phyloP scores from a whole-genome alignment of 495 filamentous ascomycete genomes.

The Aspergillus haitiensis region DNA sequence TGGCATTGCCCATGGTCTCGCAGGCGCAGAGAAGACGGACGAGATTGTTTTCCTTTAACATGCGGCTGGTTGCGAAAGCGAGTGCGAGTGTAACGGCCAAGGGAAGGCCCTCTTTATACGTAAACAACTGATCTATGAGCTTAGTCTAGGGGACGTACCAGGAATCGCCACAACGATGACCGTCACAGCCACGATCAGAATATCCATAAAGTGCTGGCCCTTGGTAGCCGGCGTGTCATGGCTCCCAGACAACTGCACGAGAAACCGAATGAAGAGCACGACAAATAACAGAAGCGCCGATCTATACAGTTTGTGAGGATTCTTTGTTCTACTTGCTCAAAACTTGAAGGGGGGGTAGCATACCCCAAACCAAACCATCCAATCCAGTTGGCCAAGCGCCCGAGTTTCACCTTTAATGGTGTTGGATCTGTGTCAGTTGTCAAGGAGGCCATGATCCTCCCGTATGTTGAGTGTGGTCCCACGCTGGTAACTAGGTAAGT shows the following conservation, averaged over 20 bases:
- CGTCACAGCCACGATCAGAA: conserved; percentile 67
- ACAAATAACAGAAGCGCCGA: conserved; percentile 65
- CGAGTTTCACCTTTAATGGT: conserved; percentile 64
- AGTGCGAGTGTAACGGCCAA: conserved; percentile 66
- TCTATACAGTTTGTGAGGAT: conserved; percentile 50
- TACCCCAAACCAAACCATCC: conserved; percentile 52
- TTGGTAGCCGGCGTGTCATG: conserved; percentile 50
- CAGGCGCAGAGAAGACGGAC: conserved; percentile 65
- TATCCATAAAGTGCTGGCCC: conserved; percentile 63
- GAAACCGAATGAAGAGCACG: conserved; percentile 61
- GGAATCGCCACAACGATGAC: conserved; percentile 73
- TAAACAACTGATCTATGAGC: not conserved
- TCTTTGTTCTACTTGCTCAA: too few relatives aligned
- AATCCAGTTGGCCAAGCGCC: conserved; percentile 63
- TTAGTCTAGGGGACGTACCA: conserved; percentile 27
- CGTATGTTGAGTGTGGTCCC: conserved; percentile 61
- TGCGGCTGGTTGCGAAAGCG: conserved; percentile 66
- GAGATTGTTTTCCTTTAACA: conserved; percentile 70
- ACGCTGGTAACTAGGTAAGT: conserved; percentile 66
- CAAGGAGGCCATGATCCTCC: conserved; percentile 62
- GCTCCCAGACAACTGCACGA: conserved; percentile 55
- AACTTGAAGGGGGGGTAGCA: conserved; percentile 9
- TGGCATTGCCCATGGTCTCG: conserved; percentile 73
- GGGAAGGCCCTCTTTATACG: conserved; percentile 57
- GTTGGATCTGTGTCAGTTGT: conserved; percentile 62